These are phyloP conservation scores for Agaricus blazei DNA, from an alignment of 768 basidiomycete genomes.

Conservation along the genomic window DNA sequence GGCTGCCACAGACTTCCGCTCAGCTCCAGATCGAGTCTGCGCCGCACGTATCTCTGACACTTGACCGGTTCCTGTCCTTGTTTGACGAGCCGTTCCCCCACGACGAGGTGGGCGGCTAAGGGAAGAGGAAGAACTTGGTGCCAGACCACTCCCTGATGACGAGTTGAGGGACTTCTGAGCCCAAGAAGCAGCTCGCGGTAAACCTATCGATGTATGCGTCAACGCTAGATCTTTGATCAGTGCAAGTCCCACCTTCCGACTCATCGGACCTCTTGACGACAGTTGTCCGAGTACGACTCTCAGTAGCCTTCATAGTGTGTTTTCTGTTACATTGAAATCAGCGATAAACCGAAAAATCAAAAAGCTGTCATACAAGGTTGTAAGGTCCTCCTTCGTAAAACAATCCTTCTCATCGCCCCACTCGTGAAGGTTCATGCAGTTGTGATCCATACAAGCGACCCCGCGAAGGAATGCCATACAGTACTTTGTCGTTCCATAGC, in stretches of 20 bases:
- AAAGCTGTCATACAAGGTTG: slow-evolving; percentile 62
- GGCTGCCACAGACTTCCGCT: slow-evolving; percentile 39
- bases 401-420: slow-evolving; percentile 99
- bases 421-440: slow-evolving; percentile 93
- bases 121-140: slow-evolving; percentile 14
- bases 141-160: slow-evolving; percentile 11
- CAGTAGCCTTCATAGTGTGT: slow-evolving; percentile 90
- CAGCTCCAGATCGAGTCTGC: slow-evolving; percentile 30
- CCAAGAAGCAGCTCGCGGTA: slow-evolving; percentile 71
- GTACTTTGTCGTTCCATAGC: slow-evolving; percentile 95
- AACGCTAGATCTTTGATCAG: background rate
- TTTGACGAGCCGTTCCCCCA: slow-evolving; percentile 38
- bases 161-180: slow-evolving; percentile 35
- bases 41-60: slow-evolving; percentile 29
- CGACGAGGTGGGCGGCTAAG: slow-evolving; percentile 39
- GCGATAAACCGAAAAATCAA: slow-evolving; percentile 5
- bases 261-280: slow-evolving; percentile 54
- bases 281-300: slow-evolving; percentile 52
- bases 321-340: slow-evolving; percentile 45
- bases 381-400: slow-evolving; percentile 94
- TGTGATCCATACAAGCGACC: slow-evolving; percentile 76
- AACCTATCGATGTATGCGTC: slow-evolving; percentile 27
- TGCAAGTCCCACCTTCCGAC: slow-evolving; percentile 43
- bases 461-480: slow-evolving; percentile 94
- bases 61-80: slow-evolving; percentile 29